Percentiles rank a stretch among this genome's conserved stretches.
These are phyloP conservation scores for Saturnispora ahearnii DNA, from an alignment of 805 yeast genomes.

Conservation along the genomic window DNA sequence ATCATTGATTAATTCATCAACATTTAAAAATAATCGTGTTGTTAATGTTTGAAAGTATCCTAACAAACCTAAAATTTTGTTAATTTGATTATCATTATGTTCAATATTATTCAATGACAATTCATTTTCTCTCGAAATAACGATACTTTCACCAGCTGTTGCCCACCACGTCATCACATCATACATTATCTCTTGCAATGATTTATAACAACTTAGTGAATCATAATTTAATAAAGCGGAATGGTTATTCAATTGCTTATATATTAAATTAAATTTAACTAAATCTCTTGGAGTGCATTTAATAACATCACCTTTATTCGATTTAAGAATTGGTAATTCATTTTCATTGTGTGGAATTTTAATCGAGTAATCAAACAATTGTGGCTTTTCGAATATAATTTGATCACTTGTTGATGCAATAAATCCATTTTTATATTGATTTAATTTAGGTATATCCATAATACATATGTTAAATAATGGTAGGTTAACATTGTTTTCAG, in stretches of 20 bases:
- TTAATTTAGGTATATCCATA: conserved; percentile 40
- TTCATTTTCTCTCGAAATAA: conserved; percentile 33
- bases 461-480: conserved; percentile 60
- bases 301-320: conserved; percentile 9
- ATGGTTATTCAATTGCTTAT: conserved; percentile 11
- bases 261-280: conserved; percentile 27
- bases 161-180: conserved; percentile 87
- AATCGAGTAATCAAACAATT: conserved; percentile 41
- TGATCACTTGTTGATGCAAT: conserved; percentile 63
- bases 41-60: conserved; percentile 48
- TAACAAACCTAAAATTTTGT: conserved; percentile 27
- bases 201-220: conserved; percentile 14
- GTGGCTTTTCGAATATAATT: conserved; percentile 44
- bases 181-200: conserved; percentile 30
- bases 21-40: conserved; percentile 31
- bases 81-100: conserved; percentile 18
- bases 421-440: conserved; percentile 27
- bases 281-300: conserved; percentile 32
- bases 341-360: conserved; percentile 18
- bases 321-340: conserved; percentile 15
- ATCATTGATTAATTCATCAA: conserved; percentile 30
- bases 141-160: conserved; percentile 59
- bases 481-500: conserved; percentile 28
- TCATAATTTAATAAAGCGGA: conserved; percentile 1
- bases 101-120: conserved; percentile 18